phyloP scores from a whole-genome alignment of 176 grass and related monocot species.

The Tillandsia fasciculata region DNA sequence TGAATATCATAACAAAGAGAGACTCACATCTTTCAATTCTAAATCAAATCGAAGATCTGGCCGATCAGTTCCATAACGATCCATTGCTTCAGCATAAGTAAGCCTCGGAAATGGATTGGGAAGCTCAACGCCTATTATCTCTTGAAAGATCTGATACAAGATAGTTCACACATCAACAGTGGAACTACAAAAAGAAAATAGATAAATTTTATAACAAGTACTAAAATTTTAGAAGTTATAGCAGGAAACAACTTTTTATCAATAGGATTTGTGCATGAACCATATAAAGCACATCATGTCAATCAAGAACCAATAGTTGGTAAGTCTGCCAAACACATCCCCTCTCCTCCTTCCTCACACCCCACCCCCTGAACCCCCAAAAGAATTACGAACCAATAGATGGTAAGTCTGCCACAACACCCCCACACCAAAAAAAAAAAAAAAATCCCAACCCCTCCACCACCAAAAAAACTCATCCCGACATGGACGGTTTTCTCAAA shows the following conservation, averaged over 20 bases:
- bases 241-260: neutral
- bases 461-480: too few species aligned
- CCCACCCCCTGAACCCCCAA: too few species aligned
- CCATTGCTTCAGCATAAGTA: constrained; percentile 80
- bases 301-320: neutral
- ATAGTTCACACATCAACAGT: constrained; percentile 3
- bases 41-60: constrained; percentile 89
- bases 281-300: neutral
- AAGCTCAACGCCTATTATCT: constrained; percentile 57
- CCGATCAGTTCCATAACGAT: constrained; percentile 80
- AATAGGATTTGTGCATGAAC: neutral
- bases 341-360: too few species aligned
- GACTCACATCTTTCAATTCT: constrained; percentile 85
- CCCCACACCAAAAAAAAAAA: too few species aligned
- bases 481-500: too few species aligned
- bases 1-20: constrained; percentile 23
- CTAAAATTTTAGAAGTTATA: too few species aligned
- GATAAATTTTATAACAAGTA: neutral
- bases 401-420: too few species aligned
- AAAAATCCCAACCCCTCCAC: too few species aligned
- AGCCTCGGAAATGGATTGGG: constrained; percentile 81
- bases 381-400: too few species aligned
- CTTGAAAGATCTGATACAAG: constrained; percentile 76
- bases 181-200: neutral
- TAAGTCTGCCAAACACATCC: neutral